Evolutionary conservation across 768 basidiomycete species (phyloP).

Genomic region (Lentinula raphanica): DNA sequence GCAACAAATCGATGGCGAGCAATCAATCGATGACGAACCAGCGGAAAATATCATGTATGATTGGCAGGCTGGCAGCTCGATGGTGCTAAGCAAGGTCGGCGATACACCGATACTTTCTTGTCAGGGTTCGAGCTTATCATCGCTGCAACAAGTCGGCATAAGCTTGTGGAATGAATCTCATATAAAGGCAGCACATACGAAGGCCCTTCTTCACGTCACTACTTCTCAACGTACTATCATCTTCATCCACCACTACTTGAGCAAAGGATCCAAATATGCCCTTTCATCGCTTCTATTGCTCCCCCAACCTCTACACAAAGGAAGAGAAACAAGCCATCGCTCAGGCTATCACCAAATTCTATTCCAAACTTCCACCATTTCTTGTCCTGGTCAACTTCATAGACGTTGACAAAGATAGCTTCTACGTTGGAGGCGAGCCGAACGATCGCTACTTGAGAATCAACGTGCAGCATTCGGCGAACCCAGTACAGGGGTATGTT

Average conservation of each 20-base stretch:
- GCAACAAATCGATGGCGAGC: too few relatives aligned
- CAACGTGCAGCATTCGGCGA: conserved; percentile 16
- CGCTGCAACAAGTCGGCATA: too few relatives aligned
- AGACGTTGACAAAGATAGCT: conserved; percentile 14
- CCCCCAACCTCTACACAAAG: conserved; percentile 16
- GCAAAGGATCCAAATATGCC: conserved; percentile 15
- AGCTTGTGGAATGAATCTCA: too few relatives aligned
- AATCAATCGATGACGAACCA: too few relatives aligned
- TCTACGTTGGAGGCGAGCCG: conserved; percentile 17
- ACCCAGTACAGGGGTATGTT: conserved; percentile 14
- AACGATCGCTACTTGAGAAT: conserved; percentile 15
- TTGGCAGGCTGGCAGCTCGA: not conserved
- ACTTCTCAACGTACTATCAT: too few relatives aligned
- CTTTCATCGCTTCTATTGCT: conserved; percentile 20
- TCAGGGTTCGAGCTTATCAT: too few relatives aligned
- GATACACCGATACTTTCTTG: too few relatives aligned
- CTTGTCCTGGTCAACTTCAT: conserved; percentile 21
- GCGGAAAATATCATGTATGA: too few relatives aligned
- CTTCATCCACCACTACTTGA: too few relatives aligned
- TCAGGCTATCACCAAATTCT: conserved; percentile 15
- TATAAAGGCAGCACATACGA: too few relatives aligned
- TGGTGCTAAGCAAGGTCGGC: too few relatives aligned
- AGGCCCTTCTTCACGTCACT: too few relatives aligned
- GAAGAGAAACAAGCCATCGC: conserved; percentile 19
- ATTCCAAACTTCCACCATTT: conserved; percentile 15